phyloP scores from a whole-genome alignment of 2,329 filamentous ascomycete species.

The Capronia coronata region DNA sequence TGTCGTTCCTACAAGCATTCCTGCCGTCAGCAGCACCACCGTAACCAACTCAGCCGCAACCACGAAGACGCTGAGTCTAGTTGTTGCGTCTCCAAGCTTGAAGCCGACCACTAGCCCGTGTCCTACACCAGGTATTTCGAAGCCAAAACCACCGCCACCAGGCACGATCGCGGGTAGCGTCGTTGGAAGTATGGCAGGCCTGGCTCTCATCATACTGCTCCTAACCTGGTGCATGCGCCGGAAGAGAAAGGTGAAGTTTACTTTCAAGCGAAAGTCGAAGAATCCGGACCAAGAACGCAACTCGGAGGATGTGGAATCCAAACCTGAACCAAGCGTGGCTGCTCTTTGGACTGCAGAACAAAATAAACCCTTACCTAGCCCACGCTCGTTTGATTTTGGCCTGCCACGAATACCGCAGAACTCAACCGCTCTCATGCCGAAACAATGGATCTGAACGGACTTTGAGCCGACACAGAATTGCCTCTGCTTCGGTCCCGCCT shows the following conservation, averaged over 20 bases:
- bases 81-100: conserved; percentile 6
- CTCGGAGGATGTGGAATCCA: neutral
- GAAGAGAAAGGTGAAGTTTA: conserved; percentile 14
- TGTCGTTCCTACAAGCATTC: conserved; percentile 1
- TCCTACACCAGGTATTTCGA: conserved; percentile 1
- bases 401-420: conserved; percentile 10
- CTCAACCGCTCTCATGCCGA: conserved; percentile 11
- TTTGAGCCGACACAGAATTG: too few species aligned
- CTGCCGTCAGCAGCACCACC: conserved; percentile 4
- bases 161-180: conserved; percentile 22
- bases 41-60: conserved; percentile 11
- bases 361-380: conserved; percentile 1
- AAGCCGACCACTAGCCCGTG: conserved; percentile 5
- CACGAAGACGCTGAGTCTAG: conserved; percentile 18
- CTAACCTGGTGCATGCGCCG: conserved; percentile 17
- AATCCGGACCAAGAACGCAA: neutral
- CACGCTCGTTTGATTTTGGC: conserved; percentile 19
- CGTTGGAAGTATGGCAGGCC: conserved; percentile 19
- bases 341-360: neutral
- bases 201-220: conserved; percentile 17
- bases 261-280: conserved; percentile 15
- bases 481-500: too few species aligned
- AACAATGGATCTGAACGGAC: conserved; percentile 16
- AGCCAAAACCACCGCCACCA: conserved; percentile 1
- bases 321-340: neutral